These are phyloP conservation scores for Mycena haematopus DNA, from an alignment of 768 basidiomycete genomes.

Conservation along the genomic window DNA sequence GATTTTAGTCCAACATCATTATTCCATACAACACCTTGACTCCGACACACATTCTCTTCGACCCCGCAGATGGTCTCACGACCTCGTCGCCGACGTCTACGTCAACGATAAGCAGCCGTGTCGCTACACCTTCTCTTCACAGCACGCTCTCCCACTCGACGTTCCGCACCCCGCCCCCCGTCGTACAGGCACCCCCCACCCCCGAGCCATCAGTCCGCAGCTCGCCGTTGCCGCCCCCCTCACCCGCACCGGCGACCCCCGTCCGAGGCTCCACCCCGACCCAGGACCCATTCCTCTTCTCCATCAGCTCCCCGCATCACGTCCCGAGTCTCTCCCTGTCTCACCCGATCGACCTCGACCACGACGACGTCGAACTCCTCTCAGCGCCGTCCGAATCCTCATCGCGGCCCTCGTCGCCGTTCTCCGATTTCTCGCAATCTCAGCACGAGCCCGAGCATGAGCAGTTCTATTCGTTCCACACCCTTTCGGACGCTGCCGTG, in stretches of 20 bases:
- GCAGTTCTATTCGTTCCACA: conserved; percentile 17
- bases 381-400: conserved; percentile 47
- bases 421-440: conserved; percentile 35
- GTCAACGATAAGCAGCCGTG: conserved; percentile 34
- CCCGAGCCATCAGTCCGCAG: conserved; percentile 10
- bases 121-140: conserved; percentile 29
- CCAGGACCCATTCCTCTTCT: conserved; percentile 21
- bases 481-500: not conserved
- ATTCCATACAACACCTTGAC: conserved; percentile 55
- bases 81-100: conserved; percentile 35
- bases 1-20: conserved; percentile 49
- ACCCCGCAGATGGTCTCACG: conserved; percentile 36
- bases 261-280: not conserved
- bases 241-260: not conserved
- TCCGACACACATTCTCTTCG: conserved; percentile 55
- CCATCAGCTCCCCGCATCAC: conserved; percentile 27
- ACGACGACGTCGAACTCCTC: conserved; percentile 42
- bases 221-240: too few species aligned
- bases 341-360: conserved; percentile 49
- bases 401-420: conserved; percentile 46
- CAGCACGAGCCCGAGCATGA: conserved; percentile 5
- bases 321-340: conserved; percentile 49
- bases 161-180: conserved; percentile 23
- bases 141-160: conserved; percentile 29
- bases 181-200: conserved; percentile 19